phyloP scores from a whole-genome alignment of 805 yeast species.

The Barnettozyma wickerhamii region DNA sequence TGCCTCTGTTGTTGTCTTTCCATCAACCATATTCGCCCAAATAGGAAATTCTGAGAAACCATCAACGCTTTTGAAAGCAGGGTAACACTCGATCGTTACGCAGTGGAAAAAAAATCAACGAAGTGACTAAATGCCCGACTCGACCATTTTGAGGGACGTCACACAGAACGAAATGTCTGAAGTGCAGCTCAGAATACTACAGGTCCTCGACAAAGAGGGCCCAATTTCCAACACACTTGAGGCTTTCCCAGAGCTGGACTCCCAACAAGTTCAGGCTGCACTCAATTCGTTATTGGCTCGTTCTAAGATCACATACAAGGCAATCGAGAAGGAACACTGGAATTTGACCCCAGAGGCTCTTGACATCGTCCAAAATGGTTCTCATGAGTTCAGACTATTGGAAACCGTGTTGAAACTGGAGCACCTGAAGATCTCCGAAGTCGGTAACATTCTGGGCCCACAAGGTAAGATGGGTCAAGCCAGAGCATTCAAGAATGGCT shows the following conservation, averaged over 20 bases:
- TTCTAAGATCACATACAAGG: conserved; percentile 68
- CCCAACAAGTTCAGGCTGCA: conserved; percentile 73
- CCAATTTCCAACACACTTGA: conserved; percentile 65
- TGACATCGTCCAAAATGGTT: conserved; percentile 74
- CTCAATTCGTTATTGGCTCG: conserved; percentile 83
- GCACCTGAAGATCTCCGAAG: conserved; percentile 79
- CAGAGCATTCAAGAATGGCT: conserved; percentile 94
- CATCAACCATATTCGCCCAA: too few species aligned
- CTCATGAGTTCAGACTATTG: conserved; percentile 83
- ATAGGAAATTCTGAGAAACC: too few species aligned
- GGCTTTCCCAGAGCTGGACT: conserved; percentile 59
- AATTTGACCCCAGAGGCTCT: conserved; percentile 75
- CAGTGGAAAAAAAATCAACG: neutral
- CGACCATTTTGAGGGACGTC: neutral
- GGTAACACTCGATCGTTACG: too few species aligned
- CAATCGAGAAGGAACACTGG: conserved; percentile 75
- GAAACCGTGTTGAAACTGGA: conserved; percentile 72
- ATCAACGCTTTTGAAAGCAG: too few species aligned
- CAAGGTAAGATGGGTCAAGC: conserved; percentile 94
- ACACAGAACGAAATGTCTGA: conserved; percentile 53
- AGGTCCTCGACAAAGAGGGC: conserved; percentile 58
- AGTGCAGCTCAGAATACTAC: conserved; percentile 57
- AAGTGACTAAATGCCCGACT: neutral
- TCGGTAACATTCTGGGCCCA: conserved; percentile 65
- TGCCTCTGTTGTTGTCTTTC: too few species aligned